Evolutionary conservation across 805 yeast genomes (phyloP), one percentile per base, ranked within the genome.

Genomic region (Metschnikowia rubicola): DNA sequence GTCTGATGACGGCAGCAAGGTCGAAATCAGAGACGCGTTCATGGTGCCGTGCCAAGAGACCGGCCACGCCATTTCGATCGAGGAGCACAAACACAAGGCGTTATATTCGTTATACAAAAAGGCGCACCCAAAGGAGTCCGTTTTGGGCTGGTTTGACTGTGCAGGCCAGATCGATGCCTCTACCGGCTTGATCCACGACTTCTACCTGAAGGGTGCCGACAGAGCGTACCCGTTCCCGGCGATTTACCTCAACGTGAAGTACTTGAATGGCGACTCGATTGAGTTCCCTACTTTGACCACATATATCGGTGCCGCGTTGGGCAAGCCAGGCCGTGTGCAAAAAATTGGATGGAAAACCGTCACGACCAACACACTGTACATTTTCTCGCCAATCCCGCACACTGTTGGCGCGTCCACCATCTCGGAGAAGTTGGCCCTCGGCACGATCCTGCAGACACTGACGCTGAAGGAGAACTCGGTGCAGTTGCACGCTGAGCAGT

Each of bases 121-220:
- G 62, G 82, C 92, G 31, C 84, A 84, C 67, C 92, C 94, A 47
- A 86, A 85, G 62, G 86, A 83, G 54, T 75, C 77, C 43, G 84
- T 89, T 46, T 75, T 89, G 40, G 96, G 96, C 46, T 89, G 96
- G 96, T 89, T 86, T 64, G 83, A 84, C 42, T 72, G 79, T 36
- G 72, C 85, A 13, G 70, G 73, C 40, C 73, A 72, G 54, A 77
- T 88, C 53, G 91, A 86, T 67, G 75, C 80, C 46, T 79, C 84
- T 64, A 80, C 90, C 11, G 88, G 88, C 9, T 75, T 87, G 54
- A 82, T 88, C 59, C 96, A 88, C 64, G 92, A 84, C 60, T 84
- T 87, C 61, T 88, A 84, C 70, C 73, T 82, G 35, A 82, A 83
- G 58, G 84, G 87, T 47, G 67, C 75, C 13, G 85, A 81, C 59